Evolutionary conservation across 805 yeast species (phyloP), one percentile per base, ranked within the genome.

Genomic region (Pichia manshurica): DNA sequence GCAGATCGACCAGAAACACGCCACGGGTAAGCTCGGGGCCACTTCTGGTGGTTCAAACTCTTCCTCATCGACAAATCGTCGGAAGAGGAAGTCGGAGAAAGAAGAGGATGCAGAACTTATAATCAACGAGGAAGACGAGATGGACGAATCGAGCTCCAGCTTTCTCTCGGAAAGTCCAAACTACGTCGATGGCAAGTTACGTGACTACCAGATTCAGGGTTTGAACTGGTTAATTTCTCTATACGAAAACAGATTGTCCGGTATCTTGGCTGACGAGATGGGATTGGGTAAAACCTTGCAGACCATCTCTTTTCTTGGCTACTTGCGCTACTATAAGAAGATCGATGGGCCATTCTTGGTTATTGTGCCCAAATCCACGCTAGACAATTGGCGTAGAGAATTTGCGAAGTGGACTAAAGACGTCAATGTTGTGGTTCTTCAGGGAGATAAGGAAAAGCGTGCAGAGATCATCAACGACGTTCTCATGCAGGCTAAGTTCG

Each of bases 221-320:
- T 74, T 91, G 44, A 93, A 93, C 66, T 91, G 99, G 99, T 73
- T 91, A 60, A 83, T 91, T 17, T 81, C 95, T 0, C 67, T 91
- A 32, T 87, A 89, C 63, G 96, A 90, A 56, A 88, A 91, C 65
- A 78, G 84, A 56, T 74, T 91, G 39, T 84, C 95, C 9, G 99
- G 99, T 19, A 93, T 91, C 40, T 69, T 91, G 43, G 99, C 99
- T 12, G 99, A 91, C 67, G 99, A 91, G 64, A 91, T 93, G 99
- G 99, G 99, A 3, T 73, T 91, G 36, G 99, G 99, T 48, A 91
- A 91, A 66, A 91, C 99, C 5, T 70, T 93, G 48, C 99, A 91
- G 67, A 91, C 98, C 0, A 88, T 91, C 41, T 79, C 98, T 1
- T 93, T 91, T 58, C 68, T 91, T 42, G 98, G 97, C 0, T 88